phyloP scores from a whole-genome alignment of 2,329 filamentous ascomycete genomes.

The Aspergillus calidoustus region DNA sequence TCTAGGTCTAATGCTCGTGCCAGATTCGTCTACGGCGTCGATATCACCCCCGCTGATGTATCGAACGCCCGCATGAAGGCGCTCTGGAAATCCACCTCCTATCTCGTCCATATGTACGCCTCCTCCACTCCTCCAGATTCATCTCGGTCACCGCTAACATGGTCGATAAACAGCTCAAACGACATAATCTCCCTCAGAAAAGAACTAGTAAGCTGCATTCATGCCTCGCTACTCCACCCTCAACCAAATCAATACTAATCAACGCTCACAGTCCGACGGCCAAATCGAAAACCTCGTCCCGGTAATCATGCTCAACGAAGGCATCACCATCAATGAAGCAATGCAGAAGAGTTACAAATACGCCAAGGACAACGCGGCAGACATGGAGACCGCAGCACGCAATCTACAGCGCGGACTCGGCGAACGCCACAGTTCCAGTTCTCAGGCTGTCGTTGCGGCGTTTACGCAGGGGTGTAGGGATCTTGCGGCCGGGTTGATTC shows the following conservation, averaged over 20 bases:
- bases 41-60: slow-evolving; percentile 5
- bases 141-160: neutral
- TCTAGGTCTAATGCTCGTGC: neutral
- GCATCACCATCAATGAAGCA: neutral
- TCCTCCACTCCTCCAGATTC: neutral
- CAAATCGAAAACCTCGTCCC: slow-evolving; percentile 13
- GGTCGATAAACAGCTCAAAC: slow-evolving; percentile 1
- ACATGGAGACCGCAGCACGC: neutral
- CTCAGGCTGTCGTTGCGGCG: neutral
- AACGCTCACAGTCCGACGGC: neutral
- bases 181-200: slow-evolving; percentile 19
- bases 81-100: slow-evolving; percentile 17
- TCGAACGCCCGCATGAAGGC: slow-evolving; percentile 1
- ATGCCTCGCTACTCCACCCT: neutral
- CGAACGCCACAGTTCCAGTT: neutral
- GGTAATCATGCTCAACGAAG: slow-evolving; percentile 8
- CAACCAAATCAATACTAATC: neutral
- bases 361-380: neutral
- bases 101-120: slow-evolving; percentile 19
- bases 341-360: neutral
- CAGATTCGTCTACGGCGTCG: slow-evolving; percentile 14
- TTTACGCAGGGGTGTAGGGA: neutral
- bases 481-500: neutral
- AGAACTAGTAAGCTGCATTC: slow-evolving; percentile 6
- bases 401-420: neutral